Base-by-base conservation (phyloP, 345 rosid genomes). In the Mercurialis annua region DNA sequence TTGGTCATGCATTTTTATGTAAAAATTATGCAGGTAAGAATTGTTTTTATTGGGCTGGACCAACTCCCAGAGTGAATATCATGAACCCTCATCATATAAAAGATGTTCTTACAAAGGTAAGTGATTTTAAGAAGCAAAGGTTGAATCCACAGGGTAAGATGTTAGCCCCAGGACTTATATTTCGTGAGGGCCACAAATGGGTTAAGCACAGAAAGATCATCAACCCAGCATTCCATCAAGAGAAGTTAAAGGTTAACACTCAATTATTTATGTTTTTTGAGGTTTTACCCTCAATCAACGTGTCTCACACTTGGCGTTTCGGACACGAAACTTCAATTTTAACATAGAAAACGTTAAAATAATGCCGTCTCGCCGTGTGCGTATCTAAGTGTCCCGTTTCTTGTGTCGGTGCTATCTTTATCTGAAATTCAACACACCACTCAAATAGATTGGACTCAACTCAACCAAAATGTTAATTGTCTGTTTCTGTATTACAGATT, bases 221-320 rank as follows among this genome's bases (percentile, higher is more conserved):
- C 58, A 84, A 84, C 36, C 88, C 83, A 4, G 86, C 89, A 11
- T 84, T 84, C 62, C 79, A 76, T 24, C 68, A 65, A 12, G 83
- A 82, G 69, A 82, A 82, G 74, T 74, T 84, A 48, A 84, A 84
- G 86, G 86, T 84, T 42, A 64, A 10, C n/a, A n/a, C n/a, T n/a
- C n/a, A n/a, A n/a, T n/a, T n/a, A n/a, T n/a, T n/a, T n/a, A n/a
- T n/a, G n/a, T n/a, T n/a, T n/a, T n/a, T n/a, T n/a, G n/a, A n/a
- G n/a, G n/a, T n/a, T n/a, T n/a, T n/a, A n/a, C n/a, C n/a, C n/a
- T n/a, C n/a, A n/a, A n/a, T n/a, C n/a, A n/a, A n/a, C n/a, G n/a
- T n/a, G n/a, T n/a, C n/a, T n/a, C n/a, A n/a, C n/a, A n/a, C n/a
- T n/a, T n/a, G n/a, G n/a, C n/a, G n/a, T n/a, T n/a, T n/a, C n/a